A percentile compares a stretch with the other conserved stretches of the same genome.
These are phyloP conservation scores for Gentiana dahurica DNA, from an alignment of 257 asterid species.

Conservation along the genomic window DNA sequence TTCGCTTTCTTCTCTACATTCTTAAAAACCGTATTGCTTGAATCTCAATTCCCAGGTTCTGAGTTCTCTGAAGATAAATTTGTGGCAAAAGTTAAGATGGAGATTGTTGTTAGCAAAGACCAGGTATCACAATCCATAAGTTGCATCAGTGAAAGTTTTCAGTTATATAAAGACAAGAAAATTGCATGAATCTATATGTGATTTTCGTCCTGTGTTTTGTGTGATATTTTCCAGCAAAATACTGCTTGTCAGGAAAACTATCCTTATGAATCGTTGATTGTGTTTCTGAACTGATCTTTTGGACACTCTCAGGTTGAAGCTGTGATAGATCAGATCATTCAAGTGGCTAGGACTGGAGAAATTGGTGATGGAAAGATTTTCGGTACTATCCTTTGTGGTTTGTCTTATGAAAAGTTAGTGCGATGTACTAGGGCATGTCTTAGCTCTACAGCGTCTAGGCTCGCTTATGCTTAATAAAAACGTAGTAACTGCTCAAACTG, in stretches of 20 bases:
- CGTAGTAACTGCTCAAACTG: not conserved
- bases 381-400: constrained; percentile 28
- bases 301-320: constrained; percentile 61
- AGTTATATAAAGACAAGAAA: not conserved
- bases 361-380: constrained; percentile 97
- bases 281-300: constrained; percentile 7
- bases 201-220: not conserved
- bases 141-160: not conserved
- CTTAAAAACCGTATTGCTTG: not conserved
- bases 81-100: constrained; percentile 85
- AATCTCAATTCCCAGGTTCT: constrained; percentile 48
- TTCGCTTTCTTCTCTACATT: too few relatives aligned
- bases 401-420: not conserved
- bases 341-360: constrained; percentile 91
- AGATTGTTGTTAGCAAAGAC: constrained; percentile 85
- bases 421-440: not conserved
- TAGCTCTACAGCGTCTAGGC: not conserved
- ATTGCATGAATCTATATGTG: not conserved
- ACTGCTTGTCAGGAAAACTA: not conserved
- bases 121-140: constrained; percentile 38
- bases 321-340: constrained; percentile 69
- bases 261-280: not conserved
- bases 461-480: not conserved
- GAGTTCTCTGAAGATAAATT: constrained; percentile 84
- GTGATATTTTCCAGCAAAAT: not conserved